phyloP scores from a whole-genome alignment of 164 flowering plant genomes.

The Echeveria elegans region DNA sequence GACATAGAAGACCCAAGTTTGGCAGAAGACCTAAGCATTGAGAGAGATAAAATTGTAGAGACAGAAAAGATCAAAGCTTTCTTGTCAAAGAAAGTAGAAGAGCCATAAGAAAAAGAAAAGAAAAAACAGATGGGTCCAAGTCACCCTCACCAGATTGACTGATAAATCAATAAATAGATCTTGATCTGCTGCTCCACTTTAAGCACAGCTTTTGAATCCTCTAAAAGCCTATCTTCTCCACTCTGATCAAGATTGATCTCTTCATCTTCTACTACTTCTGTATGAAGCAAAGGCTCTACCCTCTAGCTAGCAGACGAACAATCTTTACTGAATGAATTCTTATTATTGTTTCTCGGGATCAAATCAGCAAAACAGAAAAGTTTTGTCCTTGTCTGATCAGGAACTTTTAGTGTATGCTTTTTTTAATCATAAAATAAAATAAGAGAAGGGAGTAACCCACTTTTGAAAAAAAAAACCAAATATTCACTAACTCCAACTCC shows the following conservation, averaged over 20 bases:
- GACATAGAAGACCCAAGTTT: conserved; percentile 4
- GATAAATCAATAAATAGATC: background rate
- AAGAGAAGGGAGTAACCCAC: conserved; percentile 2
- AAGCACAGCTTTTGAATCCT: background rate
- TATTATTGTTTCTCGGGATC: background rate
- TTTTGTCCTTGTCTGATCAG: background rate
- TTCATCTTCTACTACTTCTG: background rate
- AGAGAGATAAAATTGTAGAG: conserved; percentile 7
- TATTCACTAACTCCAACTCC: conserved; percentile 1
- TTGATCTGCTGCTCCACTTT: background rate
- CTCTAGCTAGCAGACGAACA: background rate
- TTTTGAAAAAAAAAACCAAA: background rate
- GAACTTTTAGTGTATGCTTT: background rate
- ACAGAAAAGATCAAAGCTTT: conserved; percentile 25
- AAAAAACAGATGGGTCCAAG: conserved; percentile 16
- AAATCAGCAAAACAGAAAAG: background rate
- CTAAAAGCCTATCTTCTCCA: background rate
- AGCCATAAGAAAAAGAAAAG: conserved; percentile 19
- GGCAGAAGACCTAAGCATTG: background rate
- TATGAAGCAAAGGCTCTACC: background rate
- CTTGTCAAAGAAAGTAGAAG: conserved; percentile 29
- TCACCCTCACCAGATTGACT: background rate
- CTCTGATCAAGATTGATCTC: background rate
- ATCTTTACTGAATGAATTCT: background rate
- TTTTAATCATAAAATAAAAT: background rate